phyloP scores from a whole-genome alignment of 768 basidiomycete species.

The Rhodotorula diobovata region DNA sequence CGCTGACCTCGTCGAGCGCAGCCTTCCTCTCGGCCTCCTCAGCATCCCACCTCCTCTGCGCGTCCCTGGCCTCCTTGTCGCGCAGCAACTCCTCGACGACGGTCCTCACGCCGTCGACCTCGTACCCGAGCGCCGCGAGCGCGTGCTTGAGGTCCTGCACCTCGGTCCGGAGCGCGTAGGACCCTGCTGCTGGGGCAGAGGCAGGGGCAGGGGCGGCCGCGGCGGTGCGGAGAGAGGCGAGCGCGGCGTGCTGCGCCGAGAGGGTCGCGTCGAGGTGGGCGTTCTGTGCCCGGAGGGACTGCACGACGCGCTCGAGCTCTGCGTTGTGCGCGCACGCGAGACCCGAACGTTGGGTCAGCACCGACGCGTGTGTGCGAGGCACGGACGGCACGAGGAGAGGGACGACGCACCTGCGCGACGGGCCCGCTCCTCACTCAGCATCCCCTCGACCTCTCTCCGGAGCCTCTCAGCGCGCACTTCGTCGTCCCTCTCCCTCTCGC shows the following conservation, averaged over 20 bases:
- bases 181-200: neutral
- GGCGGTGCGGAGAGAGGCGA: neutral
- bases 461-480: slow-evolving; percentile 13
- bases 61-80: slow-evolving; percentile 52
- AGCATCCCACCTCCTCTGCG: slow-evolving; percentile 29
- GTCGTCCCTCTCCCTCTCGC: neutral
- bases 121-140: slow-evolving; percentile 73
- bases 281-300: slow-evolving; percentile 1
- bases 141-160: slow-evolving; percentile 65
- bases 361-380: no score
- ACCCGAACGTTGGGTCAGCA: no score
- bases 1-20: neutral
- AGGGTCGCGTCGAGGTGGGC: slow-evolving; percentile 14
- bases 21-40: slow-evolving; percentile 43
- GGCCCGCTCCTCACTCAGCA: slow-evolving; percentile 10
- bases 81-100: slow-evolving; percentile 69
- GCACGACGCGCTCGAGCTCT: slow-evolving; percentile 13
- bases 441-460: slow-evolving; percentile 20
- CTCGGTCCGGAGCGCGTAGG: slow-evolving; percentile 50
- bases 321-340: no score
- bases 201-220: neutral
- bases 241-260: neutral
- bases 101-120: slow-evolving; percentile 85
- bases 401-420: neutral
- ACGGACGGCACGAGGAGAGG: no score